Conservation (phyloP, 306 rosid species). For the Quercus alba region DNA sequence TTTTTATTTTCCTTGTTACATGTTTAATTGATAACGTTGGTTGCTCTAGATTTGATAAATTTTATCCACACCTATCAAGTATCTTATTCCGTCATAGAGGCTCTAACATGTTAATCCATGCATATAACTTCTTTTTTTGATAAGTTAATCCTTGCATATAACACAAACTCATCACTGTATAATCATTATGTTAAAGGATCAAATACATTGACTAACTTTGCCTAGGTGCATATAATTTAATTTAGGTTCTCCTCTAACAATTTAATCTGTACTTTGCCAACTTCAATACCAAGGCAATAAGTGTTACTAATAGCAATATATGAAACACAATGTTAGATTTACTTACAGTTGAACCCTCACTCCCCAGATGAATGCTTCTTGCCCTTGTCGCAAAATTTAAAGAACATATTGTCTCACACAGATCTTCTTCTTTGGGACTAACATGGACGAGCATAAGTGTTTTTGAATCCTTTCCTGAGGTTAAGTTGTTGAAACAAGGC, state of each 20-base stretch:
- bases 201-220: background rate
- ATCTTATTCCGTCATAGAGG: background rate
- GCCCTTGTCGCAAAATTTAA: constrained; percentile 37
- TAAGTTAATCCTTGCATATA: background rate
- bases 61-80: background rate
- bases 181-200: background rate
- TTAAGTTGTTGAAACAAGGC: background rate
- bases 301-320: background rate
- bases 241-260: background rate
- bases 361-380: constrained; percentile 33
- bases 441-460: constrained; percentile 41
- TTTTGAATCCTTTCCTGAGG: constrained; percentile 41
- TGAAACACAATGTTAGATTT: background rate
- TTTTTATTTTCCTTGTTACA: background rate
- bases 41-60: background rate
- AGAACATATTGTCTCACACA: constrained; percentile 39
- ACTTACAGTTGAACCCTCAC: constrained; percentile 28
- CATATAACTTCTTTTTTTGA: background rate
- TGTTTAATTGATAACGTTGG: background rate
- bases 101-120: background rate
- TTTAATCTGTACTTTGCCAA: background rate
- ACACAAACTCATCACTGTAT: background rate
- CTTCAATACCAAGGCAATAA: background rate
- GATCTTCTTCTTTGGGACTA: constrained; percentile 41
- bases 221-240: background rate